Evolutionary conservation across 2,329 filamentous ascomycete species (phyloP), one percentile per base, ranked within the genome.

Genomic region (Botryotinia calthae): DNA sequence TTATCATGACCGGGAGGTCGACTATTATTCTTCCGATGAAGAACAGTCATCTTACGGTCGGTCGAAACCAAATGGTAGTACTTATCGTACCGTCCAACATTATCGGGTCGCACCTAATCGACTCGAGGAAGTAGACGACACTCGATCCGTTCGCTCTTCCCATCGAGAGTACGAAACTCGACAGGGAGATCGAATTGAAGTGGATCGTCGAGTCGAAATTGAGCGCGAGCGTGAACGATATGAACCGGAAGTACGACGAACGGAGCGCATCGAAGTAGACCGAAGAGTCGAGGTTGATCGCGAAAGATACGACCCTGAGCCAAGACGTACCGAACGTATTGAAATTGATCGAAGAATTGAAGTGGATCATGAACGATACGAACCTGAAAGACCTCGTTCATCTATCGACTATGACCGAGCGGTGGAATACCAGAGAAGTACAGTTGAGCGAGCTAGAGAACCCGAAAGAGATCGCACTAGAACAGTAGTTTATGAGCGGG

Each of bases 401-500:
- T 72, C 79, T 18, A 71, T 80, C 61, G 71, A 63, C 16, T 70
- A 40, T 37, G 65, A 70, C 75, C 61, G 79, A 79, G 73, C 72
- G 73, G 69, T 76, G 72, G 54, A 59, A 74, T 46, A 79, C 28
- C 40, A 46, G 37, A 70, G 58, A 58, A 70, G 48, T 37, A 73
- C 82, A 82, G 59, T 64, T 20, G 70, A 71, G 51, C 73, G 74
- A 14, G 73, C 72, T 71, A 80, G 83, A 66, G 85, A 86, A 70
- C 85, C 72, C 37, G 69, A 78, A 56, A 74, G 77, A n/a, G 78
- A 79, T 65, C 76, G 75, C 48, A 78, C 77, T 18, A 75, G 80
- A 68, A 82, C 82, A 31, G 76, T 82, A 34, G 80, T 82, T 44
- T 84, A 82, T 74, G 83, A 84, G 59, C 70, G 73, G 62, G 70